A percentile compares a stretch with the other conserved stretches of the same genome.
Conservation (phyloP, 208 protist species). For the Polymyxa betae region DNA sequence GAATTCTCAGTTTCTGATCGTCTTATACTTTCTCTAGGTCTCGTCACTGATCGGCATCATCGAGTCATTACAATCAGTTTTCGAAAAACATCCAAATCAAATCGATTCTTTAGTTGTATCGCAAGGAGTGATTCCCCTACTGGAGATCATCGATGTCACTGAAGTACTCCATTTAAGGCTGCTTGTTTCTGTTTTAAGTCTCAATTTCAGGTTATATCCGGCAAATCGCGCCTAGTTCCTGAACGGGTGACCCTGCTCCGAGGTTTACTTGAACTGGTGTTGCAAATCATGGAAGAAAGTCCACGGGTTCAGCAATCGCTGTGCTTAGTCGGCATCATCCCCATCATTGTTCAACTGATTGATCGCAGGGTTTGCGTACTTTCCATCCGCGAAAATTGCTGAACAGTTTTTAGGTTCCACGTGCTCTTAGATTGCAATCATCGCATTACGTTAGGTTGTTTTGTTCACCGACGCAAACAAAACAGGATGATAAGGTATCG, state of each 20-base stretch:
- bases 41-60: background rate
- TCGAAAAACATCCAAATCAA: background rate
- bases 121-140: background rate
- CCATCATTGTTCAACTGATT: background rate
- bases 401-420: background rate
- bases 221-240: background rate
- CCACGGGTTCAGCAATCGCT: background rate
- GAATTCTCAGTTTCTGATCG: background rate
- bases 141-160: background rate
- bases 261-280: background rate
- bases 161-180: background rate
- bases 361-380: background rate
- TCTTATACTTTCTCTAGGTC: background rate
- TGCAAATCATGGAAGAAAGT: conserved; percentile 14
- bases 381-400: background rate
- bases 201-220: background rate
- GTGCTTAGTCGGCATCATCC: background rate
- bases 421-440: background rate
- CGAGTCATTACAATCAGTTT: background rate
- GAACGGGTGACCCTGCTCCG: background rate
- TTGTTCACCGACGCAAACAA: background rate
- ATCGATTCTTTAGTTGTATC: conserved; percentile 7
- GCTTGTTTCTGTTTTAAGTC: background rate
- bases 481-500: background rate
- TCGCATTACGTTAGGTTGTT: background rate